Evolutionary conservation across 371 early-diverging fungal species (phyloP).

Genomic region (Mucor racemosus): DNA sequence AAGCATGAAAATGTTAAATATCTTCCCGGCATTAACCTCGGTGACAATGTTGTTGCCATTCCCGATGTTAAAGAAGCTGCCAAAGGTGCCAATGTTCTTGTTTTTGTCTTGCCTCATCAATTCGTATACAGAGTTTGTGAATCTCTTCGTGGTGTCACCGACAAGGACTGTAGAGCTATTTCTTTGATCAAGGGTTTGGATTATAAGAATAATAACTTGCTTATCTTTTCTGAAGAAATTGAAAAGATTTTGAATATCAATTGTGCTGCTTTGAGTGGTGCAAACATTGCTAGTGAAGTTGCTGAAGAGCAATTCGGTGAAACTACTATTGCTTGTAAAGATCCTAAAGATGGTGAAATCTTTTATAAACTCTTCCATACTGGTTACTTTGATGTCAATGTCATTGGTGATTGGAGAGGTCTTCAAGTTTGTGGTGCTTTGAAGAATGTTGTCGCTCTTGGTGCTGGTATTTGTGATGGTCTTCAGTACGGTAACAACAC

Average conservation of each 20-base stretch:
- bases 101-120: conserved; percentile 97
- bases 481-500: conserved; percentile 91
- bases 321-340: conserved; percentile 88
- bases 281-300: conserved; percentile 98
- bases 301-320: conserved; percentile 95
- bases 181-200: conserved; percentile 92
- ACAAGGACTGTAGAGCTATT: conserved; percentile 57
- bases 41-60: conserved; percentile 86
- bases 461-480: conserved; percentile 96
- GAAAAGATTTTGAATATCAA: conserved; percentile 73
- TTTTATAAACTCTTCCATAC: conserved; percentile 88
- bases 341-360: conserved; percentile 71
- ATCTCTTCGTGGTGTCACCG: background rate
- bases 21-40: conserved; percentile 89
- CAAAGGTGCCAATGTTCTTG: conserved; percentile 80
- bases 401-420: conserved; percentile 86
- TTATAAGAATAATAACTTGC: conserved; percentile 67
- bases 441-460: conserved; percentile 99
- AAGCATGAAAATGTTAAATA: conserved; percentile 95
- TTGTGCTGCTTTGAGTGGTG: conserved; percentile 90
- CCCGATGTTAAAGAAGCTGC: conserved; percentile 78
- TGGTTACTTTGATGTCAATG: conserved; percentile 84
- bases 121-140: conserved; percentile 79
- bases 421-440: conserved; percentile 98
- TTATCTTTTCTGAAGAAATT: conserved; percentile 86